Base-by-base conservation (phyloP, 1,139 yeast species). In the Yamadazyma atlantica region DNA sequence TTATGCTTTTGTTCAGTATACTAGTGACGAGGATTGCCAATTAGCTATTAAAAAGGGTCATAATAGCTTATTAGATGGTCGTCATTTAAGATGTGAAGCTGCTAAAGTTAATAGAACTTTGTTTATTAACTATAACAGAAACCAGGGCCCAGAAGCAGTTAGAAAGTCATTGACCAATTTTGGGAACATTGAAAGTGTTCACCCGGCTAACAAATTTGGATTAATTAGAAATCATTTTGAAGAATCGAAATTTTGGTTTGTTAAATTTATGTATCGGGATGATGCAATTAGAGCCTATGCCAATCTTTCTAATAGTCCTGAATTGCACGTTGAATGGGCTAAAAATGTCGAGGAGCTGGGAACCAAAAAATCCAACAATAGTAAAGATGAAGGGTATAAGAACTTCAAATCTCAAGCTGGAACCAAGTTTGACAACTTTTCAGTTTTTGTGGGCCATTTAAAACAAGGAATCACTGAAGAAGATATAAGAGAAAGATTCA, bases 231-330 rank as follows among this genome's bases (percentile, higher is more conserved):
- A 8, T 4, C 26, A 26, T 11, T 27, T 23, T 8, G 14, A 29
- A 23, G 17, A 19, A n/a, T 36, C 61, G 15, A 67, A 63, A 35
- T 75, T 76, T 30, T 89, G 96, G 95, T 87, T 83, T 54, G 78
- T 85, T 44, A 85, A 86, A 51, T 89, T 82, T 64, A 88, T 80
- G 1, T 88, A 78, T 54, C 78, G 97, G 35, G 95, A 87, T 56
- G 97, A 90, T 59, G 97, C 97, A 2, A 86, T 88, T 35, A 73
- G 83, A 50, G 95, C 96, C 0, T 89, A 79, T 66, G 90, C 94
- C 1, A 75, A 72, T 50, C 69, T 85, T 43, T 74, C 84, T 43
- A 70, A 76, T 26, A 70, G 75, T 33, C 61, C 69, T 2, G 57
- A 62, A 18, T 80, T 79, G 72, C 62, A 65, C 27, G 85, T 83